phyloP scores from a whole-genome alignment of 352 stramenopile genomes.

The Phytophthora colocasiae region DNA sequence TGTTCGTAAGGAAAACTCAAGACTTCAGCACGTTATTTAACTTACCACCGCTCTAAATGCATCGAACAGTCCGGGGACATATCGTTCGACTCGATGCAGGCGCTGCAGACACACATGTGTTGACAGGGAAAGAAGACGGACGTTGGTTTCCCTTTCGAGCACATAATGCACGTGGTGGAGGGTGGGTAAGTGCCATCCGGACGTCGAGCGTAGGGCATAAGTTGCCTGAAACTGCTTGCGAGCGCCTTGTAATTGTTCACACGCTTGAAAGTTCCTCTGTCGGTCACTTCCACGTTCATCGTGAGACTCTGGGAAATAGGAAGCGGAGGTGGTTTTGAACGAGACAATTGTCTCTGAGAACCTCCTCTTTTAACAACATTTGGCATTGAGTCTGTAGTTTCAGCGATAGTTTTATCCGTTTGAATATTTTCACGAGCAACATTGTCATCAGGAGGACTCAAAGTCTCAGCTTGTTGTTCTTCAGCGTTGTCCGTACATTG shows the following conservation, averaged over 20 bases:
- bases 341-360: background rate
- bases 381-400: background rate
- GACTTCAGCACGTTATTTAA: background rate
- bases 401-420: too few relatives aligned
- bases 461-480: too few relatives aligned
- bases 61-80: slow-evolving; percentile 38
- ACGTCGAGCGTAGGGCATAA: slow-evolving; percentile 53
- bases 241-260: slow-evolving; percentile 61
- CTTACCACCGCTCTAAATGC: slow-evolving; percentile 38
- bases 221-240: slow-evolving; percentile 47
- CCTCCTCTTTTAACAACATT: background rate
- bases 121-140: slow-evolving; percentile 48
- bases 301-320: slow-evolving; percentile 11
- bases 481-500: background rate
- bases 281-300: slow-evolving; percentile 8
- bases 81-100: slow-evolving; percentile 48
- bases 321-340: slow-evolving; percentile 1
- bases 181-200: slow-evolving; percentile 46
- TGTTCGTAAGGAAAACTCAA: slow-evolving; percentile 2
- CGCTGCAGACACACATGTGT: slow-evolving; percentile 66
- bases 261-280: slow-evolving; percentile 20
- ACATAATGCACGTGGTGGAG: slow-evolving; percentile 49
- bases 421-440: too few relatives aligned
- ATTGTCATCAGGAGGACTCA: too few relatives aligned
- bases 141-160: slow-evolving; percentile 29